Percentiles rank a stretch among this genome's conserved stretches.
Evolutionary conservation across 1,284 basidiomycete species (phyloP).

Genomic region (Moesziomyces antarcticus): DNA sequence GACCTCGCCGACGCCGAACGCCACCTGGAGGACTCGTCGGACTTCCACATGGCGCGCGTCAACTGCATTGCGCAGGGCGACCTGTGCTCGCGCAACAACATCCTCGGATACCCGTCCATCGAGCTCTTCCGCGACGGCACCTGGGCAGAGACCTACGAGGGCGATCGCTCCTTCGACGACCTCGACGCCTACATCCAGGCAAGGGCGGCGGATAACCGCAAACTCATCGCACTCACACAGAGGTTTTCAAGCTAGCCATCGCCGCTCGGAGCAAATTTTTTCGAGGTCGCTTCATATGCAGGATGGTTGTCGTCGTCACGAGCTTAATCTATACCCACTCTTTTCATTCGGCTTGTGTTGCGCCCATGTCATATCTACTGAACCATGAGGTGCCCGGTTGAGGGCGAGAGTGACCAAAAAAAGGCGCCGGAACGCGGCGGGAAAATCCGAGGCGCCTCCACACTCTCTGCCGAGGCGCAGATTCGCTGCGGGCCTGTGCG

Average conservation of each 20-base stretch:
- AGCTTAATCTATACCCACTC: too few relatives aligned
- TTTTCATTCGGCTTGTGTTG: too few relatives aligned
- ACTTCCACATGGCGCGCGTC: conserved; percentile 61
- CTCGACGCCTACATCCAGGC: conserved; percentile 39
- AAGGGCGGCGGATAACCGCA: conserved; percentile 36
- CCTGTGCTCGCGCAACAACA: conserved; percentile 54
- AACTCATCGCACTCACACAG: conserved; percentile 11
- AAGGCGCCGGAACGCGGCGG: too few relatives aligned
- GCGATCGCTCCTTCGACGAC: conserved; percentile 28
- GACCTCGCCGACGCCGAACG: conserved; percentile 71
- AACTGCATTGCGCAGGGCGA: conserved; percentile 58
- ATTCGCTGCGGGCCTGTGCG: too few relatives aligned
- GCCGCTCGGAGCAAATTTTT: neutral
- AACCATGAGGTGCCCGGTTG: too few relatives aligned
- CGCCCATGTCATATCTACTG: too few relatives aligned
- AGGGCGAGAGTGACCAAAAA: too few relatives aligned
- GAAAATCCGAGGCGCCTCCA: too few relatives aligned
- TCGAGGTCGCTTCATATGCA: too few relatives aligned
- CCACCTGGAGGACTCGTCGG: conserved; percentile 47
- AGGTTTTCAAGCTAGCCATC: neutral
- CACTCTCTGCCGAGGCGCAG: too few relatives aligned
- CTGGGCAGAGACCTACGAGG: conserved; percentile 34
- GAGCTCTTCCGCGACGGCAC: conserved; percentile 54
- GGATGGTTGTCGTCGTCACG: too few relatives aligned
- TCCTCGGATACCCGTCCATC: conserved; percentile 48